phyloP scores from a whole-genome alignment of 2,329 filamentous ascomycete species.

The Aspergillus neotritici region DNA sequence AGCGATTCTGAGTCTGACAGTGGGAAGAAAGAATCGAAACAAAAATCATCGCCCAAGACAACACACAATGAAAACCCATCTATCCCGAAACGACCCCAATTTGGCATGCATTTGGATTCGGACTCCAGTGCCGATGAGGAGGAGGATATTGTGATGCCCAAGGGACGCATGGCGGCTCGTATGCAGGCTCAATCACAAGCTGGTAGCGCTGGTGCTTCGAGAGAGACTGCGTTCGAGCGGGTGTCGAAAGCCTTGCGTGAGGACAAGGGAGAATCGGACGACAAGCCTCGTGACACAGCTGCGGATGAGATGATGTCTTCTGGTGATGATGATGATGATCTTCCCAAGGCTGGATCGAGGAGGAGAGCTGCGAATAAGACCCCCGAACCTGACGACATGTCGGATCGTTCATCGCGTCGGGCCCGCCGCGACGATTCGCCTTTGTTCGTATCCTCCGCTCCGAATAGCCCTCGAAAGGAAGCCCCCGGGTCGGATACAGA shows the following conservation, averaged over 20 bases:
- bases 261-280: slow-evolving; percentile 11
- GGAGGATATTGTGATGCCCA: slow-evolving; percentile 52
- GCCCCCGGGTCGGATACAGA: slow-evolving; percentile 13
- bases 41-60: too few species aligned
- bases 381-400: slow-evolving; percentile 20
- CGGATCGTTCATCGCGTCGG: slow-evolving; percentile 18
- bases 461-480: slow-evolving; percentile 12
- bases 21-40: slow-evolving; percentile 16
- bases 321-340: slow-evolving; percentile 32
- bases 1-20: slow-evolving; percentile 45
- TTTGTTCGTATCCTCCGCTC: slow-evolving; percentile 41
- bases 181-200: slow-evolving; percentile 46
- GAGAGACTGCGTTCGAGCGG: slow-evolving; percentile 37
- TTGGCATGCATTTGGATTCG: not conserved
- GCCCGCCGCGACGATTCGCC: slow-evolving; percentile 31
- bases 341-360: slow-evolving; percentile 25
- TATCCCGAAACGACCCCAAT: too few species aligned
- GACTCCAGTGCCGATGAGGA: slow-evolving; percentile 33
- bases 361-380: slow-evolving; percentile 24
- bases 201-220: slow-evolving; percentile 4
- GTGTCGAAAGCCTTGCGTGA: slow-evolving; percentile 28
- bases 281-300: slow-evolving; percentile 8
- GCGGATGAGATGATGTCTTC: slow-evolving; percentile 18
- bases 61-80: too few species aligned
- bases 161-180: slow-evolving; percentile 59